Evolutionary conservation across 805 yeast species (phyloP), one percentile per base, ranked within the genome.

Genomic region (Cyberlindnera americana): DNA sequence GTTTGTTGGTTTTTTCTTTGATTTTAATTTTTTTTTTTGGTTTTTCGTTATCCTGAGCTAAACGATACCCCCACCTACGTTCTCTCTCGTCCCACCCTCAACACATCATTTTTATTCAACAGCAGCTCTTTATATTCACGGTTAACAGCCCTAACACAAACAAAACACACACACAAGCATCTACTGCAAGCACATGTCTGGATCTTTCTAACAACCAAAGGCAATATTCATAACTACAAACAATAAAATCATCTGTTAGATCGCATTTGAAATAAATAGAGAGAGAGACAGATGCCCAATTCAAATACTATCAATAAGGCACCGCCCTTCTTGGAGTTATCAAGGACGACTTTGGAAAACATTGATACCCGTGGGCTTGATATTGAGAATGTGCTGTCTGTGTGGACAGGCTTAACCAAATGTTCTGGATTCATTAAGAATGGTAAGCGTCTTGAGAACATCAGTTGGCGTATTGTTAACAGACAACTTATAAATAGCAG

Each of bases 371-470:
- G 53, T 17, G 57, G 57, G 3, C 48, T 65, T 11, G 67, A 67
- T 29, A 53, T 69, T 27, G 69, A 66, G 38, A 65, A 64, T 35
- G 65, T 68, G 3, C 48, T 69, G 21, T 60, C 67, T 3, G 60
- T 69, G 18, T 67, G 72, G 70, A 64, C 70, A 9, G 69, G 71
- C 2, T 41, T 57, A 13, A 57, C 59, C 1, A 57, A 53, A 35
- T 57, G 61, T 29, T 57, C 61, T 8, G 52, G 48, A 14, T 55
- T 52, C 41, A 52, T 57, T 24, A 52, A 54, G 36, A 50, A 53
- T 37, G 61, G 61, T 11, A 56, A 53, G 40, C 41, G 61, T 18
- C 37, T 57, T 18, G 61, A 57, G 40, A 57, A 57, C 38, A 56
- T 57, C 40, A 56, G 60, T 44, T 57, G 61, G 61, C 51, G 61